Conservation (phyloP, 345 rosid species). For the Eucalyptus sideroxylon region DNA sequence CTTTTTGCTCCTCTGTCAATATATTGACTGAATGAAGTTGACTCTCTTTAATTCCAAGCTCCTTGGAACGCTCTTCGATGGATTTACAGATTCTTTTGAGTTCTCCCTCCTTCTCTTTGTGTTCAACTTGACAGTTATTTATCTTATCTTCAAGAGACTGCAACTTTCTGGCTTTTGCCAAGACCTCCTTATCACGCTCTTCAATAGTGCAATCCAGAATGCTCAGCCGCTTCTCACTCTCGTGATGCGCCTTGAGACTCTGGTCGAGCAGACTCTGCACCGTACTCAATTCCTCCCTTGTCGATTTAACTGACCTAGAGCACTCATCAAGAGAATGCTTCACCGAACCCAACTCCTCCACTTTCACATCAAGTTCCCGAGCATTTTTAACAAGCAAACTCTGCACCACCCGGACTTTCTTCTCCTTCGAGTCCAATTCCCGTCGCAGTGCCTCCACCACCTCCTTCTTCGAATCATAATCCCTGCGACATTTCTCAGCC, state of each 20-base stretch:
- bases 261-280: background rate
- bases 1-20: background rate
- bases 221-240: background rate
- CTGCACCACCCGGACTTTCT: background rate
- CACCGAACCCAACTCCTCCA: background rate
- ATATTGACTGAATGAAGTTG: background rate
- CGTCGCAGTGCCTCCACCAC: background rate
- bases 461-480: background rate
- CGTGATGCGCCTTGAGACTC: background rate
- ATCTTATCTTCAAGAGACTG: background rate
- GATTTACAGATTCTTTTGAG: background rate
- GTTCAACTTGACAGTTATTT: background rate
- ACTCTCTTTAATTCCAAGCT: background rate
- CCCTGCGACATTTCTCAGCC: background rate
- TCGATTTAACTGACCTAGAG: background rate
- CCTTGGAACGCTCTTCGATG: background rate
- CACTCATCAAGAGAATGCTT: background rate
- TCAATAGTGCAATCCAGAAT: background rate
- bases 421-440: background rate
- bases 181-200: background rate
- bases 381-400: background rate
- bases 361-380: background rate
- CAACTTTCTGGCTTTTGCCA: background rate
- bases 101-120: background rate
- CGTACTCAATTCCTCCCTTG: constrained; percentile 1